Conservation (phyloP, 257 asterid genomes). For the Agastache rugosa region DNA sequence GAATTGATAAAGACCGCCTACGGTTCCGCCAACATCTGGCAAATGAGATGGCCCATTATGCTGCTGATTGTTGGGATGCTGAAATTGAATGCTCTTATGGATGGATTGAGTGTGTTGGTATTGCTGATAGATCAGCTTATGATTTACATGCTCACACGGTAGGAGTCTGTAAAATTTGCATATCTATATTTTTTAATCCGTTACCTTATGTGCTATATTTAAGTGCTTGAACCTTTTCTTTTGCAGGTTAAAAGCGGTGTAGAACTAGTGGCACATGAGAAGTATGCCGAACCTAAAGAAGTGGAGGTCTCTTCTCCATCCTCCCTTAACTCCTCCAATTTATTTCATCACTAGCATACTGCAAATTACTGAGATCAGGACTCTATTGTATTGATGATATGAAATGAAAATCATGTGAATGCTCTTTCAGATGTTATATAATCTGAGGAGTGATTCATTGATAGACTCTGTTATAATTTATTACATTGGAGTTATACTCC, state of each 20-base stretch:
- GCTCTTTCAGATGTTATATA: slow-evolving; percentile 1
- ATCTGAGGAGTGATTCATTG: neutral
- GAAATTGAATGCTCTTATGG: slow-evolving; percentile 86
- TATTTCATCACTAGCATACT: slow-evolving; percentile 10
- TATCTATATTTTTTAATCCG: neutral
- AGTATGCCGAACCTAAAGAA: slow-evolving; percentile 74
- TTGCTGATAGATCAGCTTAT: slow-evolving; percentile 86
- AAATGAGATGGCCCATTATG: slow-evolving; percentile 93
- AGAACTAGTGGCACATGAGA: slow-evolving; percentile 74
- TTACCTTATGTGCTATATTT: neutral
- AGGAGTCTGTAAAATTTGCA: slow-evolving; percentile 27
- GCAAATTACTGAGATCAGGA: slow-evolving; percentile 21
- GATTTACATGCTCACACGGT: slow-evolving; percentile 87
- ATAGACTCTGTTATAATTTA: slow-evolving; percentile 10
- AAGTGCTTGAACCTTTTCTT: slow-evolving; percentile 12
- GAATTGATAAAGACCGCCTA: slow-evolving; percentile 76
- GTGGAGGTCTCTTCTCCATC: slow-evolving; percentile 65
- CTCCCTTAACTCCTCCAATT: slow-evolving; percentile 11
- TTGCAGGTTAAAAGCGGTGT: slow-evolving; percentile 81
- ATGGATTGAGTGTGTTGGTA: slow-evolving; percentile 89
- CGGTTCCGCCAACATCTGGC: slow-evolving; percentile 83
- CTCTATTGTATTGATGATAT: neutral
- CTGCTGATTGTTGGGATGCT: slow-evolving; percentile 96
- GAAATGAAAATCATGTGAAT: neutral
- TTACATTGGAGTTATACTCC: slow-evolving; percentile 2